Conservation (phyloP, 2,329 filamentous ascomycete genomes). For the Exophiala sideris region DNA sequence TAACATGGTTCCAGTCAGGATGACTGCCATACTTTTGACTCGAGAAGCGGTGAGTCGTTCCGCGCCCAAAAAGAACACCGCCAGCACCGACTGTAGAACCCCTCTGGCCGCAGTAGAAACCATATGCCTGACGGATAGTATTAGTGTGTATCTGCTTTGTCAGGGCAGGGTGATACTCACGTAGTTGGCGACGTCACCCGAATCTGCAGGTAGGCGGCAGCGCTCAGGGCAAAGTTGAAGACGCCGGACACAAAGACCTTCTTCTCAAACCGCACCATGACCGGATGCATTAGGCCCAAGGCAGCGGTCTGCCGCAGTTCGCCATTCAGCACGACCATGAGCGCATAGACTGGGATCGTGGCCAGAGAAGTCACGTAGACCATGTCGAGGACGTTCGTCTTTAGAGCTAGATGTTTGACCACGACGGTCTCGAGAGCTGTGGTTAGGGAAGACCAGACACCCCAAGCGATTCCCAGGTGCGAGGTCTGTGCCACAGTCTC, state of each 20-base stretch:
- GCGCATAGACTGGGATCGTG: neutral
- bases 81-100: neutral
- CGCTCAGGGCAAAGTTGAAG: neutral
- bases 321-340: neutral
- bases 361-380: neutral
- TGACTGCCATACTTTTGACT: neutral
- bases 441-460: neutral
- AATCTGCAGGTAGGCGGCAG: neutral
- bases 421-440: neutral
- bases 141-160: neutral
- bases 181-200: neutral
- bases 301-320: neutral
- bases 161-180: neutral
- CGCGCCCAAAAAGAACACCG: neutral
- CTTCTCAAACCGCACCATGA: neutral
- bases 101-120: neutral
- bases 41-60: neutral
- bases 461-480: neutral
- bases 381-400: neutral
- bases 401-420: neutral
- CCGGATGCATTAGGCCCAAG: neutral
- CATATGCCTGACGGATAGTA: neutral
- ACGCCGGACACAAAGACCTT: neutral
- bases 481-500: neutral
- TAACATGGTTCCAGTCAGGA: neutral